phyloP scores from a whole-genome alignment of 2,329 filamentous ascomycete species.

The Aspergillus amoenus region DNA sequence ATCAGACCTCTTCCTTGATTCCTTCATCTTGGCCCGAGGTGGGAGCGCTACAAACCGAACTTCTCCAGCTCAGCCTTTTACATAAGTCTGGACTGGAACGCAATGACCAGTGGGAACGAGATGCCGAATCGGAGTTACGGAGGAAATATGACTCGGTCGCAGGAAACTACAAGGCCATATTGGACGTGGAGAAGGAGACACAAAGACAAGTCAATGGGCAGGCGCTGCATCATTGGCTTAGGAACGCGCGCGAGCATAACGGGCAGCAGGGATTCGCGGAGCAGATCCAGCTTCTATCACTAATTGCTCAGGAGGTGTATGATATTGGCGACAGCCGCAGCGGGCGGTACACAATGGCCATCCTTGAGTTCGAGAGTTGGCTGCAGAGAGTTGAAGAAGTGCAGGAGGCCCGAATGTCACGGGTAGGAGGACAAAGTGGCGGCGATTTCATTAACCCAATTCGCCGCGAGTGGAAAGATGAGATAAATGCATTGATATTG shows the following conservation, averaged over 20 bases:
- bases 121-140: constrained; percentile 30
- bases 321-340: constrained; percentile 27
- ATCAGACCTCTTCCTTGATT: constrained; percentile 22
- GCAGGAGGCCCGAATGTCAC: constrained; percentile 16
- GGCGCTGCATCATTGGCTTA: constrained; percentile 34
- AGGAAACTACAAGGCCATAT: constrained; percentile 30
- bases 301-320: constrained; percentile 39
- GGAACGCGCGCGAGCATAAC: constrained; percentile 29
- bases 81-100: constrained; percentile 32
- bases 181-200: constrained; percentile 32
- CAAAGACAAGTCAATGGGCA: constrained; percentile 37
- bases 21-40: constrained; percentile 36
- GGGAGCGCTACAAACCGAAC: constrained; percentile 40
- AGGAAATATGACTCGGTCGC: constrained; percentile 38
- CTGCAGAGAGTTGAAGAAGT: constrained; percentile 30
- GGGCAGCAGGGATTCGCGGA: constrained; percentile 31
- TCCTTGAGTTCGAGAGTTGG: constrained; percentile 39
- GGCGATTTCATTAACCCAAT: constrained; percentile 37
- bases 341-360: constrained; percentile 30
- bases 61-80: constrained; percentile 44
- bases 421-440: constrained; percentile 12
- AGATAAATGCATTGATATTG: constrained; percentile 27
- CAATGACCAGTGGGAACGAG: constrained; percentile 31
- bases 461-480: constrained; percentile 34
- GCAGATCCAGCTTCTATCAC: constrained; percentile 41